Percentiles rank a stretch among this genome's conserved stretches.
Conservation (phyloP, 495 filamentous ascomycete species). For the Neurospora africana region DNA sequence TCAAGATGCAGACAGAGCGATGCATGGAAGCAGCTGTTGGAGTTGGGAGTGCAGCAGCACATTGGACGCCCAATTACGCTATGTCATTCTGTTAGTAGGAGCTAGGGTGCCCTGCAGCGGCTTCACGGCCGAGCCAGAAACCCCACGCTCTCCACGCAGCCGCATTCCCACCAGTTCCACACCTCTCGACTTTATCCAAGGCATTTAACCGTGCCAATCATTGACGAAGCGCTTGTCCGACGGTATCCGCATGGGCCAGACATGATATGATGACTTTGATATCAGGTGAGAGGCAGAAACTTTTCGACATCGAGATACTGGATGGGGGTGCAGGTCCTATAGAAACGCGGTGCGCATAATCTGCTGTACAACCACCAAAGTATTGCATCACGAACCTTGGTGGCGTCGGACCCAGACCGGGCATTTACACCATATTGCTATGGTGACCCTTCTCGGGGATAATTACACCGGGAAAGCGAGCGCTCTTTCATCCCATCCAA, state of each 20-base stretch:
- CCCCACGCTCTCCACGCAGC: constrained; percentile 7
- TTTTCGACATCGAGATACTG: constrained; percentile 4
- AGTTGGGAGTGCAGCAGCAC: background rate
- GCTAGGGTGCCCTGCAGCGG: constrained; percentile 1
- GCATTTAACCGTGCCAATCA: constrained; percentile 31
- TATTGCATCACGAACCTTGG: background rate
- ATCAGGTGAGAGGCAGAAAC: constrained; percentile 26
- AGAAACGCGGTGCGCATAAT: background rate
- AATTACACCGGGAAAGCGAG: background rate
- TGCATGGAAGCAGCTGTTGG: background rate
- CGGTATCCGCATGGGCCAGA: constrained; percentile 16
- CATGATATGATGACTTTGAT: background rate
- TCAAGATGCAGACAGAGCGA: background rate
- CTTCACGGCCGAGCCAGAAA: background rate
- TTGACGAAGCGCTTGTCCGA: constrained; percentile 4
- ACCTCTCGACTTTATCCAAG: constrained; percentile 16
- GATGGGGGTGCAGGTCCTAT: no score
- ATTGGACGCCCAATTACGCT: constrained; percentile 17
- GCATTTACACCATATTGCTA: no score
- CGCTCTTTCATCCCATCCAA: background rate
- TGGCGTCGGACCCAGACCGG: background rate
- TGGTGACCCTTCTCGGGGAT: background rate
- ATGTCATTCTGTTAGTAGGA: constrained; percentile 5
- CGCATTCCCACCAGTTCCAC: background rate
- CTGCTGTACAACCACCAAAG: background rate